A percentile compares a stretch with the other conserved stretches of the same genome.
These are phyloP conservation scores for Clonostachys byssicola DNA, from an alignment of 2,329 filamentous ascomycete species.

Conservation along the genomic window DNA sequence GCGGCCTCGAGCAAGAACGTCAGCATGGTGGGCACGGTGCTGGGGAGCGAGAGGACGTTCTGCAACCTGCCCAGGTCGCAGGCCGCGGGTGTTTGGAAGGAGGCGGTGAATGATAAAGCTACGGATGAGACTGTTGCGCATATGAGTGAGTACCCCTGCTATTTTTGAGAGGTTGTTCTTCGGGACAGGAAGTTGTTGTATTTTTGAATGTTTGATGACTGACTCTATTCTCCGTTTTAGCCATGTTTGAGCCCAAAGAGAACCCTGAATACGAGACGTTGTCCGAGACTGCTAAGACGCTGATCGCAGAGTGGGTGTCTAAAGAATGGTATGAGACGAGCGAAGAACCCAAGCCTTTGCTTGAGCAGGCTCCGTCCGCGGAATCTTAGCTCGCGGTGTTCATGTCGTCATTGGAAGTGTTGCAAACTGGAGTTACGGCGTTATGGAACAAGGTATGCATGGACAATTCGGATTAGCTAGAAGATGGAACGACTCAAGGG, in stretches of 20 bases:
- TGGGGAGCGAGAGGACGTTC: conserved; percentile 77
- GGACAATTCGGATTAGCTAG: too few species aligned
- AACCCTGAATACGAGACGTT: conserved; percentile 72
- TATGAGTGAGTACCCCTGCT: conserved; percentile 47
- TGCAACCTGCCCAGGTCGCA: conserved; percentile 70
- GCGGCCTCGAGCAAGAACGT: conserved; percentile 53
- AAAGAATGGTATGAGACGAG: conserved; percentile 65
- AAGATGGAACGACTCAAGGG: too few species aligned
- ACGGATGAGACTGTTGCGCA: conserved; percentile 79
- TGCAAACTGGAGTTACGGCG: too few species aligned
- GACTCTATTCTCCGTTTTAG: conserved; percentile 22
- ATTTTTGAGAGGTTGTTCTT: background rate
- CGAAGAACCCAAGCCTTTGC: conserved; percentile 21
- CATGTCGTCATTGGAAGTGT: too few species aligned
- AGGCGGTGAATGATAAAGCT: conserved; percentile 74
- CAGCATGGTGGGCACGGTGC: conserved; percentile 50
- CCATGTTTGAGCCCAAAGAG: conserved; percentile 68
- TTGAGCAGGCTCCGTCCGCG: conserved; percentile 5
- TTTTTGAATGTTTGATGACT: conserved; percentile 5
- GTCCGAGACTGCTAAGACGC: conserved; percentile 58
- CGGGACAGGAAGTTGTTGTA: background rate
- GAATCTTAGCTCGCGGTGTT: too few species aligned
- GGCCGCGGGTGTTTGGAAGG: conserved; percentile 55
- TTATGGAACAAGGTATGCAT: too few species aligned
- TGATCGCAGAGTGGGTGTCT: conserved; percentile 61